Percentiles rank a stretch among this genome's conserved stretches.
Conservation (phyloP, 2,329 filamentous ascomycete species). For the Spiromastix sp. region DNA sequence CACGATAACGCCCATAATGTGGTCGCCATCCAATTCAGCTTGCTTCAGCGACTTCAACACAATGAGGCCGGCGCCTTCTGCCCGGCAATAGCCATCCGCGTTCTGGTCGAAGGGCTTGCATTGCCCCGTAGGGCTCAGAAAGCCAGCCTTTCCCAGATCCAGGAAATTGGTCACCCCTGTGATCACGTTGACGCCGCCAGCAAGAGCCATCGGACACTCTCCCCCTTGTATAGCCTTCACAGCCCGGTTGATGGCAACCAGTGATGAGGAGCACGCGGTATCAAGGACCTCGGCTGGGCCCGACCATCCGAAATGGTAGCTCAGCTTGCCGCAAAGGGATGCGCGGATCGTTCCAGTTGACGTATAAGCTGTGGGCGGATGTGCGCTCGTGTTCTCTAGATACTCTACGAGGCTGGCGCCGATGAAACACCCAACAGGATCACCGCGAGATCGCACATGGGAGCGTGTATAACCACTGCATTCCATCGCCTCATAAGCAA, state of each 20-base stretch:
- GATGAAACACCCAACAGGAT: slow-evolving; percentile 19
- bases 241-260: slow-evolving; percentile 27
- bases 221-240: slow-evolving; percentile 20
- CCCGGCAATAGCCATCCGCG: slow-evolving; percentile 54
- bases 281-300: slow-evolving; percentile 35
- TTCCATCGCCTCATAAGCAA: slow-evolving; percentile 17
- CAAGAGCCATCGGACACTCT: slow-evolving; percentile 18
- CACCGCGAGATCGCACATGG: slow-evolving; percentile 19
- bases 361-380: slow-evolving; percentile 11
- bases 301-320: slow-evolving; percentile 28
- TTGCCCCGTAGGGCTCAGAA: slow-evolving; percentile 10
- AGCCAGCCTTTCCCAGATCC: slow-evolving; percentile 8
- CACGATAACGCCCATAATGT: slow-evolving; percentile 29
- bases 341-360: slow-evolving; percentile 15
- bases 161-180: slow-evolving; percentile 5
- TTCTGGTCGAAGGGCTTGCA: slow-evolving; percentile 31
- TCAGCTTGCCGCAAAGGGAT: slow-evolving; percentile 20
- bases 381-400: slow-evolving; percentile 10
- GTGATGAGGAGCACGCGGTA: slow-evolving; percentile 35
- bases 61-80: slow-evolving; percentile 52
- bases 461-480: slow-evolving; percentile 15
- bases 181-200: slow-evolving; percentile 12
- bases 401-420: slow-evolving; percentile 18
- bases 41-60: slow-evolving; percentile 46
- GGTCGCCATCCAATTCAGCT: slow-evolving; percentile 46